phyloP scores from a whole-genome alignment of 805 yeast genomes.

The Metschnikowia noctiluminum region DNA sequence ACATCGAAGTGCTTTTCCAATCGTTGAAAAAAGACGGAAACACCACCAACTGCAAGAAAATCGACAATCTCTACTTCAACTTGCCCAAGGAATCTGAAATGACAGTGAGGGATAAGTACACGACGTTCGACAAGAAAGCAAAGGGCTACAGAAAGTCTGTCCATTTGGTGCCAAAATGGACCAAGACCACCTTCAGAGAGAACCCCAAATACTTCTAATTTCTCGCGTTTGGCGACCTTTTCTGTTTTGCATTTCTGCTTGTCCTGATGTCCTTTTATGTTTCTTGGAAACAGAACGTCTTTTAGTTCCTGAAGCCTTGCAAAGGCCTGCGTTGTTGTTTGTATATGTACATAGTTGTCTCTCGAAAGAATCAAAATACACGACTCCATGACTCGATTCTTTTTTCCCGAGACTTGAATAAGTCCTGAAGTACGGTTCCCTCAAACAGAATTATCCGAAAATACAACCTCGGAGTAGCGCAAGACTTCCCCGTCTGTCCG shows the following conservation, averaged over 20 bases:
- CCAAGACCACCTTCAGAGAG: conserved; percentile 74
- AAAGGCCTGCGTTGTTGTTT: neutral
- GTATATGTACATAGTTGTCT: conserved; percentile 8
- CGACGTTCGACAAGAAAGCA: conserved; percentile 72
- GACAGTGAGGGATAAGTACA: conserved; percentile 80
- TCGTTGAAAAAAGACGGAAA: conserved; percentile 21
- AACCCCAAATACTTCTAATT: conserved; percentile 66
- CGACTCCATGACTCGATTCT: too few species aligned
- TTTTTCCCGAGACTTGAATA: too few species aligned
- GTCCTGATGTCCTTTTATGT: neutral
- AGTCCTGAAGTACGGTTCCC: too few species aligned
- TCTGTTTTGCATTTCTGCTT: too few species aligned
- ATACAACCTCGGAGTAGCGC: too few species aligned
- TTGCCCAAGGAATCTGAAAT: conserved; percentile 81
- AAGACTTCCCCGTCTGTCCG: too few species aligned
- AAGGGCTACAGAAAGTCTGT: conserved; percentile 83
- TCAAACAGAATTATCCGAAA: too few species aligned
- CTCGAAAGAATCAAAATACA: neutral
- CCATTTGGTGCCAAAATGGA: conserved; percentile 90
- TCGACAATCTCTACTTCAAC: conserved; percentile 33
- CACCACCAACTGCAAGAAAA: conserved; percentile 33
- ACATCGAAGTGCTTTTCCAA: conserved; percentile 62
- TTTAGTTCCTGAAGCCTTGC: neutral
- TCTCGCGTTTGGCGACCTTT: neutral
- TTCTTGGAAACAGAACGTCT: neutral